Percentiles rank a stretch among this genome's conserved stretches.
These are phyloP conservation scores for Rhododendron ovatum DNA, from an alignment of 148 eudicot species.

Conservation along the genomic window DNA sequence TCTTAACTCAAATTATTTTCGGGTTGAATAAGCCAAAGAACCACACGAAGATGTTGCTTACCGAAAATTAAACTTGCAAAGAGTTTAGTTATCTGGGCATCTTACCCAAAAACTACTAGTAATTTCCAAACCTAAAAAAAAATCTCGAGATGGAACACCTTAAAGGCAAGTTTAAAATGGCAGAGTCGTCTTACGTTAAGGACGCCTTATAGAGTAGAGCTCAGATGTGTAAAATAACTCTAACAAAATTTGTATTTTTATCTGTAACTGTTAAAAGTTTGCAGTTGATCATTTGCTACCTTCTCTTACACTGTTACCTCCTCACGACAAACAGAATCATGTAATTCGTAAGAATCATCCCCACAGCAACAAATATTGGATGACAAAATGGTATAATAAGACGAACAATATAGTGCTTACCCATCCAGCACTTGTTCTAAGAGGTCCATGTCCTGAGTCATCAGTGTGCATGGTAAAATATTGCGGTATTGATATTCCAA, in stretches of 20 bases:
- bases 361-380: neutral
- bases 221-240: neutral
- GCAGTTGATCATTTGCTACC: neutral
- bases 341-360: neutral
- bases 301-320: neutral
- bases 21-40: neutral
- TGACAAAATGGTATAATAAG: neutral
- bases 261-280: neutral
- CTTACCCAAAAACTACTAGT: too few relatives aligned
- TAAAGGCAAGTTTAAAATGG: neutral
- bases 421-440: slow-evolving; percentile 76
- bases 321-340: neutral
- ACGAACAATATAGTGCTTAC: slow-evolving; percentile 29
- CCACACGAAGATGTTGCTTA: neutral
- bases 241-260: neutral
- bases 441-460: slow-evolving; percentile 57
- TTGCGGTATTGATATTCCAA: slow-evolving; percentile 87
- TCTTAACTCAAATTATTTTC: neutral
- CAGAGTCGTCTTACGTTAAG: neutral
- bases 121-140: neutral
- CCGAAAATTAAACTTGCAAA: neutral
- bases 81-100: neutral
- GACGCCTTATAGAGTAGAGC: neutral
- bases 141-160: neutral
- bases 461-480: slow-evolving; percentile 65